A percentile compares a stretch with the other conserved stretches of the same genome.
These are phyloP conservation scores for Colletotrichum cuscutae DNA, from an alignment of 2,329 filamentous ascomycete genomes.

Conservation along the genomic window DNA sequence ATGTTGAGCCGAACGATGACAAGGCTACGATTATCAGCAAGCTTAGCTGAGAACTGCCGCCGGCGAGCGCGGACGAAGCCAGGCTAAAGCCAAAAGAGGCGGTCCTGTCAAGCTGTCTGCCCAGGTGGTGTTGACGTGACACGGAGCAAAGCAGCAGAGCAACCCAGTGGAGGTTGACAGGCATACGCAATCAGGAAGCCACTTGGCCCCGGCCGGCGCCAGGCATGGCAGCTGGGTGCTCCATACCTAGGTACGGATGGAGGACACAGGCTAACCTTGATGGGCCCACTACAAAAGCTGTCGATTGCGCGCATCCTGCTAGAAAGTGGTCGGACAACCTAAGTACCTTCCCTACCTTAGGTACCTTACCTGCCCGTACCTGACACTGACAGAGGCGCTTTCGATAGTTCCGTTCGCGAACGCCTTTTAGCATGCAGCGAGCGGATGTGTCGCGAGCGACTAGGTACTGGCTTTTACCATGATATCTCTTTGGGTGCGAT, in stretches of 20 bases:
- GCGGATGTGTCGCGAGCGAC: background rate
- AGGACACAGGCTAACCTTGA: background rate
- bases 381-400: background rate
- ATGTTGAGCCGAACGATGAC: background rate
- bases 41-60: slow-evolving; percentile 5
- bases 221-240: background rate
- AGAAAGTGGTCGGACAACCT: background rate
- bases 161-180: background rate
- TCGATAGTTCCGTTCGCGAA: background rate
- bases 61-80: slow-evolving; percentile 21
- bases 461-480: background rate
- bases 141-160: slow-evolving; percentile 18
- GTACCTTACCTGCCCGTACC: background rate
- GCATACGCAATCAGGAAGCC: slow-evolving; percentile 24
- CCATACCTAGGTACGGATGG: too few relatives aligned
- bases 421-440: too few relatives aligned
- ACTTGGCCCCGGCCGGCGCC: slow-evolving; percentile 22
- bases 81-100: slow-evolving; percentile 6
- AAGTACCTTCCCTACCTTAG: background rate
- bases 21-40: background rate
- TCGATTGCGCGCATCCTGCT: background rate
- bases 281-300: slow-evolving; percentile 8
- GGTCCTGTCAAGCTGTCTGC: slow-evolving; percentile 20
- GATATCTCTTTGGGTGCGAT: background rate
- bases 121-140: slow-evolving; percentile 21